These are phyloP conservation scores for Cryptosporidium sp. DNA, from an alignment of 169 alveolate species.

Conservation along the genomic window DNA sequence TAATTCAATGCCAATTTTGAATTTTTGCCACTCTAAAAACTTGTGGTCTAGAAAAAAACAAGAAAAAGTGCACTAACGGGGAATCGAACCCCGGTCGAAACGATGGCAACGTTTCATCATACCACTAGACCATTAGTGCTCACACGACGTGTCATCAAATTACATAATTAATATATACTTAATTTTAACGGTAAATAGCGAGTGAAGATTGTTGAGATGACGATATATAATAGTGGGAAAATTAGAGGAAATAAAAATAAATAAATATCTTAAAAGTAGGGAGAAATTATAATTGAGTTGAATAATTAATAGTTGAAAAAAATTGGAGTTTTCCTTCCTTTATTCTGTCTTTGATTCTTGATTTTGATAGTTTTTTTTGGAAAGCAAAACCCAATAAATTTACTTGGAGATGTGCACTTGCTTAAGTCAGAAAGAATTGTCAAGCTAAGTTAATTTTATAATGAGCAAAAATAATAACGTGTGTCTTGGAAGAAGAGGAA, in stretches of 20 bases:
- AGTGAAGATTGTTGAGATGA: background rate
- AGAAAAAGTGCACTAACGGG: slow-evolving; percentile 85
- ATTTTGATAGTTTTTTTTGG: background rate
- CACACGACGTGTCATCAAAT: background rate
- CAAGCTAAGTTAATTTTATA: background rate
- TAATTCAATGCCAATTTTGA: too few relatives aligned
- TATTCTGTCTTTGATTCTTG: background rate
- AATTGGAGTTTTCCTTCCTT: background rate
- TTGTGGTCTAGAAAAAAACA: background rate
- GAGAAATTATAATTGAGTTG: background rate
- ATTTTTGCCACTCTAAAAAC: background rate
- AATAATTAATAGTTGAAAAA: background rate
- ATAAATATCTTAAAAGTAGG: background rate
- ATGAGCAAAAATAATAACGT: slow-evolving; percentile 48
- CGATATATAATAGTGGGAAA: background rate
- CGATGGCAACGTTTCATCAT: slow-evolving; percentile 88
- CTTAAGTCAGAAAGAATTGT: background rate
- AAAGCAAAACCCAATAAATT: background rate
- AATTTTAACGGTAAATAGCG: background rate
- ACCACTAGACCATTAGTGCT: slow-evolving; percentile 87
- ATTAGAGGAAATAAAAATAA: background rate
- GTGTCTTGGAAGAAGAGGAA: slow-evolving; percentile 71
- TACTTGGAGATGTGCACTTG: background rate
- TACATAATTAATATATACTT: background rate
- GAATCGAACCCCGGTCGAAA: slow-evolving; percentile 90